Conservation (phyloP, 169 alveolate genomes). For the Cryptosporidium sp. region DNA sequence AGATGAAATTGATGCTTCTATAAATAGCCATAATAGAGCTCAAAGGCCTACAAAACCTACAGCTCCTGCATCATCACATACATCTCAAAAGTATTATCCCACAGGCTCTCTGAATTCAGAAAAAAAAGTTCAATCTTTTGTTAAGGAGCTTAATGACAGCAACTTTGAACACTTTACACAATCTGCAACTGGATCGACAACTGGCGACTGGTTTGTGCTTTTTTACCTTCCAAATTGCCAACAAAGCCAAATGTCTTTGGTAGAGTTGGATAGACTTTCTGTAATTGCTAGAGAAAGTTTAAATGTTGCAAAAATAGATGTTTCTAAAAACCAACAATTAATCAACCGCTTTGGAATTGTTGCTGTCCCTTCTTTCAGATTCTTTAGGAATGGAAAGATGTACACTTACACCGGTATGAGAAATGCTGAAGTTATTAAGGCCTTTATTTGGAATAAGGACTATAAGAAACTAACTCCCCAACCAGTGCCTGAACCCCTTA, state of each 20-base stretch:
- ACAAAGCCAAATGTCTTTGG: conserved; percentile 50
- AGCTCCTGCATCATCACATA: background rate
- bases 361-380: conserved; percentile 70
- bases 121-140: conserved; percentile 16
- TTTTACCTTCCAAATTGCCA: conserved; percentile 59
- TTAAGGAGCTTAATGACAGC: conserved; percentile 74
- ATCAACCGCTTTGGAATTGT: conserved; percentile 43
- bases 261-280: conserved; percentile 34
- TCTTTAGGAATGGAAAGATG: conserved; percentile 58
- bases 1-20: background rate
- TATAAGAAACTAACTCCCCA: conserved; percentile 47
- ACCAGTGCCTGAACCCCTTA: conserved; percentile 46
- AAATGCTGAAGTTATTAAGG: conserved; percentile 54
- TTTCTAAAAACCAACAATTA: conserved; percentile 30
- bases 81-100: background rate
- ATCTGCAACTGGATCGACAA: conserved; percentile 80
- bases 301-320: conserved; percentile 65
- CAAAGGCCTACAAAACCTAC: background rate
- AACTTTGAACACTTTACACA: conserved; percentile 79
- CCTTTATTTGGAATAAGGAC: conserved; percentile 61
- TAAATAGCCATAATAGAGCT: background rate
- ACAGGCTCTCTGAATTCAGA: background rate
- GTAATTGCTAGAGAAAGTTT: conserved; percentile 26
- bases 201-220: conserved; percentile 79
- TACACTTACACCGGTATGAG: conserved; percentile 65